phyloP scores from a whole-genome alignment of 257 asterid genomes.

The Paraleonurus japonicus region DNA sequence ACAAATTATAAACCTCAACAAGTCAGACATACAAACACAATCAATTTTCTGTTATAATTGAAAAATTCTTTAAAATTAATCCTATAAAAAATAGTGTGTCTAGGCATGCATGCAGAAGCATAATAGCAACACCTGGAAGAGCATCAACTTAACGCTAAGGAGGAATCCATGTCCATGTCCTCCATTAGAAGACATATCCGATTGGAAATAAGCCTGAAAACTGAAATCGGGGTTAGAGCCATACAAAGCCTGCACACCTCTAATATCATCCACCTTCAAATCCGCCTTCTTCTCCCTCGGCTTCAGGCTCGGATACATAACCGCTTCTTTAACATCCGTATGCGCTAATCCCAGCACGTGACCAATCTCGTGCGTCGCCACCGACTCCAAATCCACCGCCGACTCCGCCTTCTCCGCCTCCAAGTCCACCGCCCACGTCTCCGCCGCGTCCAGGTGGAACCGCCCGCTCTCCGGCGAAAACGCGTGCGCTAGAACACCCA shows the following conservation, averaged over 20 bases:
- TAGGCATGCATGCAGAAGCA: constrained; percentile 28
- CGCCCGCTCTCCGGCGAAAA: constrained; percentile 83
- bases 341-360: constrained; percentile 79
- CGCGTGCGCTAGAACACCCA: constrained; percentile 83
- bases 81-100: background rate
- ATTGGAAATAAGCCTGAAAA: constrained; percentile 45
- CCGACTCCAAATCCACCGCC: constrained; percentile 90
- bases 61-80: too few relatives aligned
- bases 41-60: background rate
- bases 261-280: constrained; percentile 64
- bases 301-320: constrained; percentile 83
- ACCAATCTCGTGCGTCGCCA: constrained; percentile 91
- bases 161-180: background rate
- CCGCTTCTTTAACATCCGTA: constrained; percentile 51
- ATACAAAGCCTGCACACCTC: constrained; percentile 68
- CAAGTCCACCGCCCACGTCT: constrained; percentile 84
- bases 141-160: constrained; percentile 14
- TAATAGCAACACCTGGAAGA: constrained; percentile 19
- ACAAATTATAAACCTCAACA: too few relatives aligned
- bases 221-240: constrained; percentile 78
- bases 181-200: constrained; percentile 42
- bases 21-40: background rate
- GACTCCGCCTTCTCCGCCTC: constrained; percentile 39
- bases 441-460: constrained; percentile 88
- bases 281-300: constrained; percentile 61